A percentile compares a stretch with the other conserved stretches of the same genome.
Evolutionary conservation across 2,329 filamentous ascomycete genomes (phyloP).

Genomic region (Cercospora janseana): DNA sequence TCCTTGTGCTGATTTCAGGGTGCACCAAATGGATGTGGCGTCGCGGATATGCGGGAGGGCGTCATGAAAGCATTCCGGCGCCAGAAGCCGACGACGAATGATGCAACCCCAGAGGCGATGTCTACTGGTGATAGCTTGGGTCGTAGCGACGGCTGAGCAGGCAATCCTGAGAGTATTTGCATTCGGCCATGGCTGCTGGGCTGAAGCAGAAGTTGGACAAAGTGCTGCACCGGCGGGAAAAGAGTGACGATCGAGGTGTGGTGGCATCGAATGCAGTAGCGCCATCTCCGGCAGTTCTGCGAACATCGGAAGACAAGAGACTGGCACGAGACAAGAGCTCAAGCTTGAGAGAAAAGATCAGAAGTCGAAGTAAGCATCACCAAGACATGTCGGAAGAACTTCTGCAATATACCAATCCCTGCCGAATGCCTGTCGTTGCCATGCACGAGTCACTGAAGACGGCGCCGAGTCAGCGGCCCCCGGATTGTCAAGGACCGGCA

Average conservation of each 20-base stretch:
- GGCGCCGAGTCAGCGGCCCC: not conserved
- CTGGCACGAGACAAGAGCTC: constrained; percentile 7
- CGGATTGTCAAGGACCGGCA: not conserved
- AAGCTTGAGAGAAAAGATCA: constrained; percentile 1
- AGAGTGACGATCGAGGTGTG: constrained; percentile 5
- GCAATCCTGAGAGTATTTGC: not conserved
- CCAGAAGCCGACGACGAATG: constrained; percentile 7
- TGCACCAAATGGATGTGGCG: constrained; percentile 3
- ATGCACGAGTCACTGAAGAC: not conserved
- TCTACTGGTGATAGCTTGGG: constrained; percentile 5
- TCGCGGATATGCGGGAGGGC: constrained; percentile 12
- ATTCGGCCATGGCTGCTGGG: constrained; percentile 12
- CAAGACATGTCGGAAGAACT: not conserved
- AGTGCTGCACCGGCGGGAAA: constrained; percentile 14
- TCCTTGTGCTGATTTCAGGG: not conserved
- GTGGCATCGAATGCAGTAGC: not conserved
- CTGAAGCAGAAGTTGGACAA: constrained; percentile 20
- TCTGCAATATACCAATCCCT: not conserved
- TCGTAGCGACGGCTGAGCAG: not conserved
- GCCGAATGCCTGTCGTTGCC: not conserved
- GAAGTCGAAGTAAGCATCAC: constrained; percentile 10
- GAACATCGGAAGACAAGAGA: constrained; percentile 14
- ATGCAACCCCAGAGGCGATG: constrained; percentile 2
- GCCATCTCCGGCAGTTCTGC: not conserved
- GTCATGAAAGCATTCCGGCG: constrained; percentile 10